These are phyloP conservation scores for Daucus carota DNA, from an alignment of 129 eudicot species.

Conservation along the genomic window DNA sequence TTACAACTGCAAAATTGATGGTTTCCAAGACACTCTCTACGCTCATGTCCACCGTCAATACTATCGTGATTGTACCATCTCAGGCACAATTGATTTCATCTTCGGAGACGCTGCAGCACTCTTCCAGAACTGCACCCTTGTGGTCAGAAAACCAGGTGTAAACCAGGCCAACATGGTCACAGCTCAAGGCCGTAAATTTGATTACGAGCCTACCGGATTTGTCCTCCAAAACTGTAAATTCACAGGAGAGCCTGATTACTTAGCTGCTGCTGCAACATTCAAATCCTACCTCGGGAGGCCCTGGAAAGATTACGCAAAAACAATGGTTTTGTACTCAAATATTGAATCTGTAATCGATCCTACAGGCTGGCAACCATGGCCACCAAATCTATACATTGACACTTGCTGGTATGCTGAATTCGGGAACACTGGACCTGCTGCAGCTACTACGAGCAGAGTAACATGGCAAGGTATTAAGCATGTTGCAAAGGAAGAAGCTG, in stretches of 20 bases:
- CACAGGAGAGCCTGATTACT: constrained; percentile 18
- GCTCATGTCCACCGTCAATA: constrained; percentile 35
- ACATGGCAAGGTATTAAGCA: constrained; percentile 36
- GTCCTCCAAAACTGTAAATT: constrained; percentile 35
- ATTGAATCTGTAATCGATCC: constrained; percentile 32
- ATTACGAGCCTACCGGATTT: constrained; percentile 19
- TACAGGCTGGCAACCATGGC: constrained; percentile 42
- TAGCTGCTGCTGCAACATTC: neutral
- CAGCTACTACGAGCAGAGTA: constrained; percentile 19
- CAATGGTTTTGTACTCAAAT: constrained; percentile 23
- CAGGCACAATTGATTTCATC: constrained; percentile 49
- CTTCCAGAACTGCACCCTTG: constrained; percentile 39
- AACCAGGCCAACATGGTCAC: constrained; percentile 42
- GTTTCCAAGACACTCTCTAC: constrained; percentile 45
- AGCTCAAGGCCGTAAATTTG: constrained; percentile 45
- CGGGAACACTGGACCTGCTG: constrained; percentile 35
- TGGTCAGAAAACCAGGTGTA: constrained; percentile 27
- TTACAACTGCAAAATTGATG: constrained; percentile 35
- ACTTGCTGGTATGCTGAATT: constrained; percentile 37
- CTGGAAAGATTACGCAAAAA: constrained; percentile 41
- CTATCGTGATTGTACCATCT: constrained; percentile 38
- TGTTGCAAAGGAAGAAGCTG: constrained; percentile 17
- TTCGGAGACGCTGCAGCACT: constrained; percentile 46
- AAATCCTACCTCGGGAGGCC: constrained; percentile 40
- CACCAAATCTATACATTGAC: constrained; percentile 18